Evolutionary conservation across 495 filamentous ascomycete genomes (phyloP), one percentile per base, ranked within the genome.

Genomic region (Hypoxylon intermedium): DNA sequence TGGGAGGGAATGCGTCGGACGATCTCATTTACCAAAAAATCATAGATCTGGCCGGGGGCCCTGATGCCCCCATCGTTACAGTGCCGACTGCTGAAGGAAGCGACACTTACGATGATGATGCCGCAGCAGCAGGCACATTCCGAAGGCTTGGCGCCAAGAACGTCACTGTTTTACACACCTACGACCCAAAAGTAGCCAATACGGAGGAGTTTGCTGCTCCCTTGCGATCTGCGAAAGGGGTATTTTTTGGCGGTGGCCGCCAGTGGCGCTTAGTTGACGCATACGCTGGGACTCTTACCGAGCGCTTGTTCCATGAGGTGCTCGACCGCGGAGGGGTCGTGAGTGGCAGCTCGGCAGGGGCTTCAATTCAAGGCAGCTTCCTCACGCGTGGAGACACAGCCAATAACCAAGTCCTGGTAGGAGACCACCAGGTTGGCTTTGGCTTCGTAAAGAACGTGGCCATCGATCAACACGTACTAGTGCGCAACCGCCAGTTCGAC

Each of bases 61-160:
- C 74, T 2, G 72, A 77, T 21, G 74, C 74, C 1, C 78, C 79
- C 3, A 79, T 80, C 30, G 59, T 82, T n/a, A 71, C 80, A n/a
- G 72, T 82, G 20, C 79, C 79, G 45, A 76, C 71, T 0, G 72
- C 70, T 0, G 70, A 70, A 5, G 72, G 65, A 3, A 55, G 50
- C 11, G 37, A 41, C 11, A 62, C 38, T 0, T 72, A 74, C 53
- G 67, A 71, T 58, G 42, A 74, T 34, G 43, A 72, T 33, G 69
- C 72, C 0, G 67, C 69, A 0, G 19, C 46, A 11, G 72, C 72
- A 16, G 50, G 56, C n/a, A 47, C 60, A 0, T 74, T 74, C 48
- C 63, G 72, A 4, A 53, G 67, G 0, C 72, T 74, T 3, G 72
- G 72, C 38, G 63, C 67, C 42, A 61, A 43, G 36, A 69, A 58